Conservation (phyloP, 345 rosid genomes). For the Gynandropsis gynandra region DNA sequence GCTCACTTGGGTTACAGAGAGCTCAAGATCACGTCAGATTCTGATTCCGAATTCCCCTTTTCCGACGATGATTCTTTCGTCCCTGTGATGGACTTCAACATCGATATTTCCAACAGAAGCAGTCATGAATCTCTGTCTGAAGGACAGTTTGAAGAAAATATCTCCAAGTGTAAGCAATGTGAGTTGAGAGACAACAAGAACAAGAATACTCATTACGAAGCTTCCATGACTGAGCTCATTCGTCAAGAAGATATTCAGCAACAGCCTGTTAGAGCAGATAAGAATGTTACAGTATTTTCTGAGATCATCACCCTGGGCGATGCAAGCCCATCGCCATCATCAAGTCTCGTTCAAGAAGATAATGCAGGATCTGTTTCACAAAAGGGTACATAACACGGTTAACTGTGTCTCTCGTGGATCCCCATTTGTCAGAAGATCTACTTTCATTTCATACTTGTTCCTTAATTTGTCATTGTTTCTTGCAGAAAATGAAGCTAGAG, state of each 20-base stretch:
- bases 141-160: conserved; percentile 15
- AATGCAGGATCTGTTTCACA: conserved; percentile 12
- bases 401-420: conserved; percentile 25
- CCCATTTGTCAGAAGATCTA: conserved; percentile 1
- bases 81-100: conserved; percentile 20
- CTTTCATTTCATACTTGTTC: conserved; percentile 9
- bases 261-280: conserved; percentile 12
- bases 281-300: conserved; percentile 26
- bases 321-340: conserved; percentile 30
- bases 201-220: conserved; percentile 18
- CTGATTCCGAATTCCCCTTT: conserved; percentile 45
- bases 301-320: conserved; percentile 39
- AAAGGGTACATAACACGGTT: conserved; percentile 9
- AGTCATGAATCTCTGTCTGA: conserved; percentile 20
- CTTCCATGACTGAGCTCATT: conserved; percentile 27
- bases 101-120: conserved; percentile 24
- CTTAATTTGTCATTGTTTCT: conserved; percentile 15
- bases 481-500: conserved; percentile 31
- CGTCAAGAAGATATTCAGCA: conserved; percentile 27
- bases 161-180: conserved; percentile 11
- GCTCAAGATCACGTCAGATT: conserved; percentile 44
- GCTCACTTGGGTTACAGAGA: conserved; percentile 46
- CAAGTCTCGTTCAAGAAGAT: conserved; percentile 19
- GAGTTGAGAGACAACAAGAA: conserved; percentile 13
- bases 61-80: conserved; percentile 41